A percentile compares a stretch with the other conserved stretches of the same genome.
Conservation (phyloP, 2,329 filamentous ascomycete genomes). For the Colletotrichum nymphaeae region DNA sequence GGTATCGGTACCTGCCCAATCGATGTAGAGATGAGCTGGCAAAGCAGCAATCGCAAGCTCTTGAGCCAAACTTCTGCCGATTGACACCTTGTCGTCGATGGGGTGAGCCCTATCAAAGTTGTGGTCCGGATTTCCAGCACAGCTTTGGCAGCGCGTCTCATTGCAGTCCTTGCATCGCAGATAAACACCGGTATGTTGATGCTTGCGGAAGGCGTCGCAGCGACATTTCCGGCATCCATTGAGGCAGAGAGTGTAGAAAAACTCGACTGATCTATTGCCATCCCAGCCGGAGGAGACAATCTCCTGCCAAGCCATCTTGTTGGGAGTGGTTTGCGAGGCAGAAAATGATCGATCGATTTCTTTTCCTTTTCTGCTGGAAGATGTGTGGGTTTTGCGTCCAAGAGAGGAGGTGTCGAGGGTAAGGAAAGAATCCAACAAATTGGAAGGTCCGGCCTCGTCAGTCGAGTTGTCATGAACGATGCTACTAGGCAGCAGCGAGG, state of each 20-base stretch:
- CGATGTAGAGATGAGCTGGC: constrained; percentile 6
- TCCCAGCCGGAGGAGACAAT: neutral
- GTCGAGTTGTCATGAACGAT: neutral
- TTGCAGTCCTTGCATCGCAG: constrained; percentile 46
- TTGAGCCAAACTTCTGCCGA: neutral
- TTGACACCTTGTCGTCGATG: neutral
- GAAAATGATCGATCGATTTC: neutral
- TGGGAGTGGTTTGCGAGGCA: neutral
- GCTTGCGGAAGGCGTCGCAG: constrained; percentile 46
- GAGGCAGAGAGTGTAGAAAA: constrained; percentile 32
- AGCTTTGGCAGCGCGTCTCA: constrained; percentile 50
- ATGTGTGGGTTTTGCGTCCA: neutral
- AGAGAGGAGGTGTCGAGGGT: neutral
- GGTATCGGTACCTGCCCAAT: neutral
- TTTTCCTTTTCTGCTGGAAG: neutral
- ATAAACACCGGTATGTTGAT: constrained; percentile 40
- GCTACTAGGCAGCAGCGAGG: neutral
- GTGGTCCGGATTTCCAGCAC: constrained; percentile 53
- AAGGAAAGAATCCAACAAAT: neutral
- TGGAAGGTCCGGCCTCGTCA: neutral
- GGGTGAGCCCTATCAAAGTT: constrained; percentile 36
- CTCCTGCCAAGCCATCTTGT: neutral
- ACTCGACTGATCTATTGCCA: neutral
- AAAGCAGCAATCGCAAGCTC: constrained; percentile 1
- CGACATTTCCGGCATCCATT: constrained; percentile 47